Evolutionary conservation across 2,329 filamentous ascomycete species (phyloP).

Genomic region (Trematosphaeria pertusa): DNA sequence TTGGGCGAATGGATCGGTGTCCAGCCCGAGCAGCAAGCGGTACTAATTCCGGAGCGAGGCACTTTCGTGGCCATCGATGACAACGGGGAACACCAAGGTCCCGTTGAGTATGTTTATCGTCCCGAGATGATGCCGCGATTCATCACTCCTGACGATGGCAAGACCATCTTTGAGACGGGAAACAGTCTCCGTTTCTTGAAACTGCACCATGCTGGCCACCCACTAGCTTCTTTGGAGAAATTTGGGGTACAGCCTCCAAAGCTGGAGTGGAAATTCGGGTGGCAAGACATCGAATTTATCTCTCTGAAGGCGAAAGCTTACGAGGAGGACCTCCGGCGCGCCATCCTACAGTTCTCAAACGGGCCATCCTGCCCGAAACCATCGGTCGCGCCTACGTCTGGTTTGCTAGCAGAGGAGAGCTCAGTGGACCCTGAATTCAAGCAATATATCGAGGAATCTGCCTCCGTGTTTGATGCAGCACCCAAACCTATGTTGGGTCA

Average conservation of each 20-base stretch:
- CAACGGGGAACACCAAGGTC: slow-evolving; percentile 25
- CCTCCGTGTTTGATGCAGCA: slow-evolving; percentile 30
- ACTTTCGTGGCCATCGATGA: slow-evolving; percentile 41
- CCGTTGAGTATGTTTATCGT: slow-evolving; percentile 68
- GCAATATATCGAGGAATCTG: slow-evolving; percentile 36
- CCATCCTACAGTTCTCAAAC: slow-evolving; percentile 36
- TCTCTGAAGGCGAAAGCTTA: slow-evolving; percentile 65
- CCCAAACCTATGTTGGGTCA: slow-evolving; percentile 19
- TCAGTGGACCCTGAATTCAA: slow-evolving; percentile 16
- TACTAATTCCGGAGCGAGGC: slow-evolving; percentile 33
- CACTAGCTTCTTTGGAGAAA: slow-evolving; percentile 64
- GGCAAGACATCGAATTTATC: slow-evolving; percentile 71
- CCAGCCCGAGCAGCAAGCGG: slow-evolving; percentile 46
- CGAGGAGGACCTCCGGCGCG: slow-evolving; percentile 50
- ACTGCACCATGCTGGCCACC: slow-evolving; percentile 73
- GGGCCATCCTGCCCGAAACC: slow-evolving; percentile 3
- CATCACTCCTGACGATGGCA: slow-evolving; percentile 71
- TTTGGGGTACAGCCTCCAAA: slow-evolving; percentile 61
- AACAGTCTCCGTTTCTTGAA: slow-evolving; percentile 77
- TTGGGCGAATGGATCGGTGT: slow-evolving; percentile 79
- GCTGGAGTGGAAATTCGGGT: slow-evolving; percentile 74
- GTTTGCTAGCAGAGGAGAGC: too few relatives aligned
- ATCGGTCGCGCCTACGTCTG: neutral
- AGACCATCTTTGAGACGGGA: slow-evolving; percentile 79
- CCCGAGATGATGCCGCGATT: slow-evolving; percentile 73